These are phyloP conservation scores for Fraxinus cuspidata DNA, from an alignment of 257 asterid genomes.

Conservation along the genomic window DNA sequence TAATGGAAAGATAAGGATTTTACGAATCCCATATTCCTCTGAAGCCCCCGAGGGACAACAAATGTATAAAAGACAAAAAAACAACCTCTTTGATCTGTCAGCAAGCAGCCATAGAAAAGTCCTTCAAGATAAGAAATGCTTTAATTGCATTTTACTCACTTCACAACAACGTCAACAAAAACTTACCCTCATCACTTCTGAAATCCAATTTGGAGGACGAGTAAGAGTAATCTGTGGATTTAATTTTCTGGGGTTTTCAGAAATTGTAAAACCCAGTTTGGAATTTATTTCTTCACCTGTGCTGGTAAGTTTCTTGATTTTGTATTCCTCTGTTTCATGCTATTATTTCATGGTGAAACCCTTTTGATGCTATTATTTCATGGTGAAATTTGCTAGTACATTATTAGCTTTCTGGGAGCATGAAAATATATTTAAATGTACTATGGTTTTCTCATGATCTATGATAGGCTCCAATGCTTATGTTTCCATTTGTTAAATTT, in stretches of 20 bases:
- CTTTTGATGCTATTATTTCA: neutral
- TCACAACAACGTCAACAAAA: neutral
- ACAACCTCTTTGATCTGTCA: constrained; percentile 44
- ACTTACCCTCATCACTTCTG: constrained; percentile 7
- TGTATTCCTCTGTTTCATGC: constrained; percentile 8
- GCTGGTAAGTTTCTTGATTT: constrained; percentile 32
- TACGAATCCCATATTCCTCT: constrained; percentile 37
- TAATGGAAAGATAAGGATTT: constrained; percentile 30
- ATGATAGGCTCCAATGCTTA: neutral
- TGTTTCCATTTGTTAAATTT: constrained; percentile 5
- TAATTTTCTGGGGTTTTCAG: constrained; percentile 8
- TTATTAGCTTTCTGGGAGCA: neutral
- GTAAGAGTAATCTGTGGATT: neutral
- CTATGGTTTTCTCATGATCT: neutral
- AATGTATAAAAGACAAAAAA: constrained; percentile 39
- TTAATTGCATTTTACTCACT: constrained; percentile 33
- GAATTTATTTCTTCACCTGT: neutral
- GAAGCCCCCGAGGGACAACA: constrained; percentile 43
- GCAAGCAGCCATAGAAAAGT: constrained; percentile 40
- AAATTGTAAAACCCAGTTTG: constrained; percentile 18
- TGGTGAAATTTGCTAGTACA: neutral
- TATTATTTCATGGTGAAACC: neutral
- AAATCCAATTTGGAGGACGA: constrained; percentile 23
- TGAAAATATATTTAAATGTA: neutral
- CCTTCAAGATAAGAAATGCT: constrained; percentile 27